Evolutionary conservation across 192 early-diverging fungal species (phyloP).

Genomic region (Chytriomyces sp.): DNA sequence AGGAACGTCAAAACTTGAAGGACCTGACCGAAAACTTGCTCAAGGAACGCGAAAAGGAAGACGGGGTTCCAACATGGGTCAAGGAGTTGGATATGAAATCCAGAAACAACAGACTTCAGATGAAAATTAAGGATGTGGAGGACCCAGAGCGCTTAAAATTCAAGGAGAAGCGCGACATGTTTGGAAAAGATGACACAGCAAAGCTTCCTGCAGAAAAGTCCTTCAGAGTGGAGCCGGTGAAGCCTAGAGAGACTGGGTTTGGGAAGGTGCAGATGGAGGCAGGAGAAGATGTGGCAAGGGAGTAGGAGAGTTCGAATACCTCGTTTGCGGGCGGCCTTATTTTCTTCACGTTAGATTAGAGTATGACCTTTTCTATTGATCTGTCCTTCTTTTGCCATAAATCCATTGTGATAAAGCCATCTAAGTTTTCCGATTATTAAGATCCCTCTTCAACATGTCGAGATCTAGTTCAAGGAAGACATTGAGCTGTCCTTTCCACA

Average conservation of each 20-base stretch:
- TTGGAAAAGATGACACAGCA: constrained; percentile 25
- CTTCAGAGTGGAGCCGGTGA: constrained; percentile 1
- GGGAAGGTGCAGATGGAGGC: constrained; percentile 20
- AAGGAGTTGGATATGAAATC: constrained; percentile 34
- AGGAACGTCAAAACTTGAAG: constrained; percentile 30
- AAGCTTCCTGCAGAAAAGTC: constrained; percentile 14
- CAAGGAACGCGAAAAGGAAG: constrained; percentile 23
- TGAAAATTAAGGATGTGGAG: constrained; percentile 30
- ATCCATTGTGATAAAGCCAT: too few relatives aligned
- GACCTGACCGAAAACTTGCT: constrained; percentile 31
- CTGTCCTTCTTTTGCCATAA: too few relatives aligned
- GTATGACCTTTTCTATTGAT: too few relatives aligned
- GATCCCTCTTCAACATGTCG: too few relatives aligned
- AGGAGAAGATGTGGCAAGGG: constrained; percentile 16
- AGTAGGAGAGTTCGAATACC: constrained; percentile 2
- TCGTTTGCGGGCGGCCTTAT: too few relatives aligned
- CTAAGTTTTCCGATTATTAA: too few relatives aligned
- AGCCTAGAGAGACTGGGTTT: constrained; percentile 32
- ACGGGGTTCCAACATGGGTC: constrained; percentile 25
- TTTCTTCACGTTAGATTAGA: too few relatives aligned
- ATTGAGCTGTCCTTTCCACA: too few relatives aligned
- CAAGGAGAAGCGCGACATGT: constrained; percentile 32
- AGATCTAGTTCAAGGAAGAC: too few relatives aligned
- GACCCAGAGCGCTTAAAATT: constrained; percentile 34
- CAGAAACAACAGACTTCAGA: constrained; percentile 27